phyloP scores from a whole-genome alignment of 2,329 filamentous ascomycete genomes.

The Penicillium verrucosum region DNA sequence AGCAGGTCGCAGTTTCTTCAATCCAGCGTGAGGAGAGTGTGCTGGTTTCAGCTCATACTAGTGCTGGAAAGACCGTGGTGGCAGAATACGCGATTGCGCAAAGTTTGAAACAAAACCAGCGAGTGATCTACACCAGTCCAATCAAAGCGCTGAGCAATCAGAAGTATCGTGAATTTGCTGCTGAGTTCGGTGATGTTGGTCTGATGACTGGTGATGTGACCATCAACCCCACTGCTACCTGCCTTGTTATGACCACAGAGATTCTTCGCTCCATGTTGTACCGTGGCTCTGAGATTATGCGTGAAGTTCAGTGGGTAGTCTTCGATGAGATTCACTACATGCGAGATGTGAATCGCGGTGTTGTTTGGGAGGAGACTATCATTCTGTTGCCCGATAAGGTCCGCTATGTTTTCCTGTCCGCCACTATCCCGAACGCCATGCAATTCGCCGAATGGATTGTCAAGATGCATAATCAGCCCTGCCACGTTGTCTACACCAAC shows the following conservation, averaged over 20 bases:
- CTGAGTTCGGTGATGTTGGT: constrained; percentile 93
- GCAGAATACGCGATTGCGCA: constrained; percentile 98
- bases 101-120: constrained; percentile 93
- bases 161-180: constrained; percentile 94
- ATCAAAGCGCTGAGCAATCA: constrained; percentile 99
- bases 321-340: constrained; percentile 99
- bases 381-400: constrained; percentile 98
- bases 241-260: constrained; percentile 98
- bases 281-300: constrained; percentile 97
- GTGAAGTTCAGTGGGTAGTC: constrained; percentile 96
- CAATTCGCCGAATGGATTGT: constrained; percentile 99
- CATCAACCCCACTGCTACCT: constrained; percentile 97
- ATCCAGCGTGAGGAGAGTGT: constrained; percentile 97
- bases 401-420: constrained; percentile 95
- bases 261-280: constrained; percentile 99
- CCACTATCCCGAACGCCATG: constrained; percentile 97
- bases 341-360: constrained; percentile 81
- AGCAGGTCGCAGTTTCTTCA: constrained; percentile 88
- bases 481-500: constrained; percentile 98
- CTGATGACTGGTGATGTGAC: constrained; percentile 99
- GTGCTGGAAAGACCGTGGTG: constrained; percentile 96
- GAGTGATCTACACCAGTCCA: constrained; percentile 98
- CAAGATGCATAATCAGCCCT: constrained; percentile 95
- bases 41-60: constrained; percentile 93
- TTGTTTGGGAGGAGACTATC: constrained; percentile 99